A percentile compares a stretch with the other conserved stretches of the same genome.
Conservation (phyloP, 345 rosid species). For the Rhodomyrtus tomentosa region DNA sequence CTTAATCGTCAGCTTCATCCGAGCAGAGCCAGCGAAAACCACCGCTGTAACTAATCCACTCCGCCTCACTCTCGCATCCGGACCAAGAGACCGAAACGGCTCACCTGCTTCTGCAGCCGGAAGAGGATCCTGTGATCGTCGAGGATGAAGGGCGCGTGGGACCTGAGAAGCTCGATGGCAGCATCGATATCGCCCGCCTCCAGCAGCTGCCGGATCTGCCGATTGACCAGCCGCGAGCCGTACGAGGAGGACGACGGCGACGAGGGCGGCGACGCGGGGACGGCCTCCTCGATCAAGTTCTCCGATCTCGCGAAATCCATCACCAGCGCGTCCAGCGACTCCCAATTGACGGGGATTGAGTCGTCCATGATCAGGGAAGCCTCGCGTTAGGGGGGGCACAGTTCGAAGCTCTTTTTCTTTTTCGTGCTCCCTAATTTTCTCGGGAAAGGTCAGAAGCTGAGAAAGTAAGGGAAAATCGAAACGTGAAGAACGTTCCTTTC, state of each 20-base stretch:
- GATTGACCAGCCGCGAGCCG: constrained; percentile 59
- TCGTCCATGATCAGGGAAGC: constrained; percentile 5
- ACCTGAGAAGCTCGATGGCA: constrained; percentile 50
- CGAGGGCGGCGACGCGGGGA: constrained; percentile 7
- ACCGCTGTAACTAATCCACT: background rate
- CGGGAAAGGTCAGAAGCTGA: background rate
- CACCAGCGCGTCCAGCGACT: constrained; percentile 72
- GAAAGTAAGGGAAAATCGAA: background rate
- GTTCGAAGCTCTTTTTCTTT: too few relatives aligned
- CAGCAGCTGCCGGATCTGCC: constrained; percentile 59
- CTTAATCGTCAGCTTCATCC: background rate
- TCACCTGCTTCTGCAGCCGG: constrained; percentile 83
- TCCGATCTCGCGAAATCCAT: constrained; percentile 82
- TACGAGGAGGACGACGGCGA: constrained; percentile 49
- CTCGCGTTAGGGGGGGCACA: too few relatives aligned
- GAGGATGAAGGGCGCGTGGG: constrained; percentile 64
- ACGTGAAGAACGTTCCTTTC: background rate
- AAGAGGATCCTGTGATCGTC: constrained; percentile 76
- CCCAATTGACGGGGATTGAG: constrained; percentile 74
- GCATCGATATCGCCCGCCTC: constrained; percentile 68
- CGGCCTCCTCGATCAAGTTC: constrained; percentile 44
- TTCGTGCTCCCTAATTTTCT: background rate
- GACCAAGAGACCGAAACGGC: background rate
- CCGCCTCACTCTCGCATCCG: too few relatives aligned
- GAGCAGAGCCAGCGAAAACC: background rate